Evolutionary conservation across 257 asterid species (phyloP).

Genomic region (Primulina huaijiensis): DNA sequence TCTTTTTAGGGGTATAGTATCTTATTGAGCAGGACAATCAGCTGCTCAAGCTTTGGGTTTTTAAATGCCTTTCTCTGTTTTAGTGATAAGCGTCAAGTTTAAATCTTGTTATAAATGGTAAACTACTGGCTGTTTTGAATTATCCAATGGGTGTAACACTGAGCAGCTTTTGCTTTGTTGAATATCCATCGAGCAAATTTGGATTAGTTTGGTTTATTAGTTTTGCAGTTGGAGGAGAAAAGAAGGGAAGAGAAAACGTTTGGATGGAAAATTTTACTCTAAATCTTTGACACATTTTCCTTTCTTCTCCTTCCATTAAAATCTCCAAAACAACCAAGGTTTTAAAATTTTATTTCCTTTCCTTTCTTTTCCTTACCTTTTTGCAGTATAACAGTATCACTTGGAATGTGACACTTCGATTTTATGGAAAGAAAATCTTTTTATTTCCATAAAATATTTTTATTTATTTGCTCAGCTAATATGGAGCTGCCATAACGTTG

Average conservation of each 20-base stretch:
- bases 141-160: background rate
- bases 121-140: background rate
- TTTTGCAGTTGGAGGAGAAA: too few species aligned
- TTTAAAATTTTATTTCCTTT: too few species aligned
- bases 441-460: background rate
- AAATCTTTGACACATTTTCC: too few species aligned
- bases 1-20: background rate
- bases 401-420: background rate
- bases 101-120: background rate
- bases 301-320: too few species aligned
- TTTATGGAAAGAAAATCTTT: conserved; percentile 8
- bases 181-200: background rate
- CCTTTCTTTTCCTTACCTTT: background rate
- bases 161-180: background rate
- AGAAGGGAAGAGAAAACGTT: too few species aligned
- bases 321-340: too few species aligned
- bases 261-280: too few species aligned
- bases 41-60: background rate
- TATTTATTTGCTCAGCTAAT: background rate
- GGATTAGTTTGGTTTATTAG: background rate
- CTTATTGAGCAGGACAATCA: background rate
- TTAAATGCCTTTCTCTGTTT: background rate
- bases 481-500: background rate
- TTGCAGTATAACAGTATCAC: background rate
- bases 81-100: background rate